Conservation (phyloP, 2,329 filamentous ascomycete genomes). For the Curvularia spicifera region DNA sequence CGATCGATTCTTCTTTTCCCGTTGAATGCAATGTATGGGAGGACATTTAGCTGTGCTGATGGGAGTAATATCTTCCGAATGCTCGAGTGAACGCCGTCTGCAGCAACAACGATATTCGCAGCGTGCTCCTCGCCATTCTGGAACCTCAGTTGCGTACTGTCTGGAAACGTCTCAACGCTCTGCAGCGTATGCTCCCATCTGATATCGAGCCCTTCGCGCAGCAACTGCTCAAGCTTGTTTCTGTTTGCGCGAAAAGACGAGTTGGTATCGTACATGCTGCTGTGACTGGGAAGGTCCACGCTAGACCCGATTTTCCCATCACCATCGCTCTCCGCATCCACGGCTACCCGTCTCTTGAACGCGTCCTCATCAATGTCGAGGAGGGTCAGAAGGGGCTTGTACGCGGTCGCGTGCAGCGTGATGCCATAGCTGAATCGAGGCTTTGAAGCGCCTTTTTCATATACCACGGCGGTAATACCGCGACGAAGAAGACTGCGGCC, state of each 20-base stretch:
- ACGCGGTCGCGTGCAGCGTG: conserved; percentile 45
- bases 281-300: conserved; percentile 12
- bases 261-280: conserved; percentile 1
- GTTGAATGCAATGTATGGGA: conserved; percentile 50
- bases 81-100: conserved; percentile 50
- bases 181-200: conserved; percentile 40
- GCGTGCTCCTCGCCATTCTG: conserved; percentile 17
- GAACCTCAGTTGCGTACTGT: conserved; percentile 12
- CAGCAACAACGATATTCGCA: conserved; percentile 39
- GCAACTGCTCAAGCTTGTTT: conserved; percentile 43
- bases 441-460: conserved; percentile 39
- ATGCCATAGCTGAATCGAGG: conserved; percentile 50
- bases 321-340: conserved; percentile 39
- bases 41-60: conserved; percentile 33
- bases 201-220: conserved; percentile 48
- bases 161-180: conserved; percentile 10
- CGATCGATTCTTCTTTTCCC: conserved; percentile 29
- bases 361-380: conserved; percentile 41
- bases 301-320: conserved; percentile 24
- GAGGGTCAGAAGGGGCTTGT: conserved; percentile 40
- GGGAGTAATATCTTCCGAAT: conserved; percentile 38
- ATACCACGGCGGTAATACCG: conserved; percentile 42
- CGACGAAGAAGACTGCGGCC: conserved; percentile 43
- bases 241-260: conserved; percentile 46
- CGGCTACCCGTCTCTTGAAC: conserved; percentile 42